A percentile compares a stretch with the other conserved stretches of the same genome.
phyloP scores from a whole-genome alignment of 257 asterid genomes.

The Coffea eugenioides region DNA sequence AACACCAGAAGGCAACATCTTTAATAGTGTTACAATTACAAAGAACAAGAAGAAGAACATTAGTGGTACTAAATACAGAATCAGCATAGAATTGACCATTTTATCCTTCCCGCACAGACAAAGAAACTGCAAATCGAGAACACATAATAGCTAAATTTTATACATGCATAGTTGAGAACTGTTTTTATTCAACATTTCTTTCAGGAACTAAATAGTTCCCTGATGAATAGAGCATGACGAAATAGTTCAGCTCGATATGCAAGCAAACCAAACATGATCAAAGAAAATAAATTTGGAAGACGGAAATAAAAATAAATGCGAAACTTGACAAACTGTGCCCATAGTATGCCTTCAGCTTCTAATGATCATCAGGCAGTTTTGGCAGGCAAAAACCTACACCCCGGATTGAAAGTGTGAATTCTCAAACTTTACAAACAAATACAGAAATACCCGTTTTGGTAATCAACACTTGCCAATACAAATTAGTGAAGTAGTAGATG shows the following conservation, averaged over 20 bases:
- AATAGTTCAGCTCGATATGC: background rate
- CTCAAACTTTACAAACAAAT: background rate
- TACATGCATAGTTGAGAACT: background rate
- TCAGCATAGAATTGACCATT: background rate
- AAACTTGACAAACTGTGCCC: background rate
- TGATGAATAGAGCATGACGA: background rate
- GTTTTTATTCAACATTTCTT: background rate
- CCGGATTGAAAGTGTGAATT: background rate
- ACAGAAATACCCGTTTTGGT: background rate
- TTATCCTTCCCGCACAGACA: background rate
- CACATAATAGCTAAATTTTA: background rate
- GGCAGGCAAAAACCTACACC: background rate
- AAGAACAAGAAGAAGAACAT: background rate
- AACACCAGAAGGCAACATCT: background rate
- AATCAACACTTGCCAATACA: background rate
- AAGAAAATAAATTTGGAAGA: background rate
- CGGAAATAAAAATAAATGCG: background rate
- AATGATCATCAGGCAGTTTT: slow-evolving; percentile 3
- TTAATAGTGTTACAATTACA: background rate
- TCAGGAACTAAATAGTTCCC: background rate
- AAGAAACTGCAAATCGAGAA: background rate
- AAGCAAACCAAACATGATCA: background rate
- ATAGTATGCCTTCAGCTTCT: background rate
- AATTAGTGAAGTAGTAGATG: too few species aligned
- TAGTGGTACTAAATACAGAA: background rate